Percentiles rank a stretch among this genome's conserved stretches.
These are phyloP conservation scores for Thelonectria olida DNA, from an alignment of 2,329 filamentous ascomycete genomes.

Conservation along the genomic window DNA sequence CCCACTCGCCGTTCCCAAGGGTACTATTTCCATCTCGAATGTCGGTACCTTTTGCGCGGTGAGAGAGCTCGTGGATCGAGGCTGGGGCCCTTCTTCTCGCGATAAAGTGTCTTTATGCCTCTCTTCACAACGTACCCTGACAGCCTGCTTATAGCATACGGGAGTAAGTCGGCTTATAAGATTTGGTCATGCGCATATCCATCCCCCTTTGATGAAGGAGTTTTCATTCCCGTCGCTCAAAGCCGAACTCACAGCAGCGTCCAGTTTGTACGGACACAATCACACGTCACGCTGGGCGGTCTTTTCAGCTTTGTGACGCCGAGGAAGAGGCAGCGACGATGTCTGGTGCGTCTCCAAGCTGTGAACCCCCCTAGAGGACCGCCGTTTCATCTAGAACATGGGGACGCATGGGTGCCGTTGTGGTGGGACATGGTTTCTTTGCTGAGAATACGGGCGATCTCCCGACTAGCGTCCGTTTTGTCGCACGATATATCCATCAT, in stretches of 20 bases:
- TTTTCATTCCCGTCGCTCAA: background rate
- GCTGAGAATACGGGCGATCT: constrained; percentile 22
- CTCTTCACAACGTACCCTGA: no score
- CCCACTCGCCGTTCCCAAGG: no score
- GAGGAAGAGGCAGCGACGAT: background rate
- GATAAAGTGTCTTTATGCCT: background rate
- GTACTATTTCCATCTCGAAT: background rate
- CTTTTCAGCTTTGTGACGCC: background rate
- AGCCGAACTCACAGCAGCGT: background rate
- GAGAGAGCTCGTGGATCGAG: background rate
- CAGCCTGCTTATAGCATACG: background rate
- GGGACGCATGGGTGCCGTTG: constrained; percentile 16
- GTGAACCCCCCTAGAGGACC: constrained; percentile 10
- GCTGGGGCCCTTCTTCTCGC: background rate
- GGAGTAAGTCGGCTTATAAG: background rate
- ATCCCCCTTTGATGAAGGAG: background rate
- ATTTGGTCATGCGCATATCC: background rate
- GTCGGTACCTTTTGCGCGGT: background rate
- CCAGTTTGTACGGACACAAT: background rate
- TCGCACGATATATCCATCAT: constrained; percentile 18
- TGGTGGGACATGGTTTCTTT: constrained; percentile 21
- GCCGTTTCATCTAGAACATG: constrained; percentile 33
- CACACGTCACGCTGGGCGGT: background rate
- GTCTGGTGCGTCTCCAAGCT: no score
- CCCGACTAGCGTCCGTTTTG: constrained; percentile 19